Evolutionary conservation across 2,329 filamentous ascomycete genomes (phyloP).

Genomic region (Botryotinia calthae): DNA sequence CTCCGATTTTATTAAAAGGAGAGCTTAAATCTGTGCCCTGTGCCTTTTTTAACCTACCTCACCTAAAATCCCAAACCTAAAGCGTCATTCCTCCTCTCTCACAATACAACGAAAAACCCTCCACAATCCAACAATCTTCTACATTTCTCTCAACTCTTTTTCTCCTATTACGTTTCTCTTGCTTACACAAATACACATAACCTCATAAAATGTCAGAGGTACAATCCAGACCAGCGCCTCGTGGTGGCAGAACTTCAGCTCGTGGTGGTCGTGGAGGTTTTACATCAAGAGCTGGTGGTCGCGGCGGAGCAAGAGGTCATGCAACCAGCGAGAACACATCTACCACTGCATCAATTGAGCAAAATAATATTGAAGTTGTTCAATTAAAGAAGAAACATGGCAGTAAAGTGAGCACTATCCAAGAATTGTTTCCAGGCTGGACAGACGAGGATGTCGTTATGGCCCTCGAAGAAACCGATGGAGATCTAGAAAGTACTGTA

Average conservation of each 20-base stretch:
- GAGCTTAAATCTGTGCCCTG: conserved; percentile 22
- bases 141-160: conserved; percentile 26
- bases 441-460: conserved; percentile 92
- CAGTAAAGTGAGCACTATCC: conserved; percentile 74
- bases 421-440: conserved; percentile 94
- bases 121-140: conserved; percentile 17
- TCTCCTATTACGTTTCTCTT: conserved; percentile 24
- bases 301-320: conserved; percentile 59
- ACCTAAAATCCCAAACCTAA: conserved; percentile 15
- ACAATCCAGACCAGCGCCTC: conserved; percentile 78
- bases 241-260: conserved; percentile 88
- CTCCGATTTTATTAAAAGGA: conserved; percentile 19
- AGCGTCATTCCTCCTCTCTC: conserved; percentile 19
- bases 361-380: conserved; percentile 83
- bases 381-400: conserved; percentile 90
- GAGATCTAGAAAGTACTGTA: conserved; percentile 71
- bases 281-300: conserved; percentile 65
- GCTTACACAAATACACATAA: conserved; percentile 30
- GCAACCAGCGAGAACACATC: conserved; percentile 67
- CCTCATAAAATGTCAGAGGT: conserved; percentile 73
- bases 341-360: conserved; percentile 59
- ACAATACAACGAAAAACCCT: conserved; percentile 14
- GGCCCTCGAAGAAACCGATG: conserved; percentile 83
- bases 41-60: conserved; percentile 13
- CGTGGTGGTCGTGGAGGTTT: conserved; percentile 81